These are phyloP conservation scores for Nepenthes mirabilis DNA, from an alignment of 148 eudicot genomes.

Conservation along the genomic window DNA sequence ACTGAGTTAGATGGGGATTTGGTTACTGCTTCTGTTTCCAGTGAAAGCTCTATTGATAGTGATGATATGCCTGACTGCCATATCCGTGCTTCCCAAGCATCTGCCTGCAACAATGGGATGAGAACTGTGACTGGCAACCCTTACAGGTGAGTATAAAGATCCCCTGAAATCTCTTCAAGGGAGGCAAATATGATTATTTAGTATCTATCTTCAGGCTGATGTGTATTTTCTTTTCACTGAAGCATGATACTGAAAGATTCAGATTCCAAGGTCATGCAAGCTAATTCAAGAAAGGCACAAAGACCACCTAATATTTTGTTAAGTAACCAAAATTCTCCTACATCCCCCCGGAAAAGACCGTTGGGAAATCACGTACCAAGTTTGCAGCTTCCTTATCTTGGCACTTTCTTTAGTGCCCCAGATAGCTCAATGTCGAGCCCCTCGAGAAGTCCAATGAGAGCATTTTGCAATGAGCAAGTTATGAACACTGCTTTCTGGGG, in stretches of 20 bases:
- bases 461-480: slow-evolving; percentile 50
- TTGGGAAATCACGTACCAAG: slow-evolving; percentile 54
- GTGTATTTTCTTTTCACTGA: slow-evolving; percentile 10
- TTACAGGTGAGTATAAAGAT: slow-evolving; percentile 42
- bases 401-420: slow-evolving; percentile 71
- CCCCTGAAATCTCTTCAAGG: background rate
- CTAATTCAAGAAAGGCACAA: slow-evolving; percentile 29
- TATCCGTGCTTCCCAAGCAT: slow-evolving; percentile 56
- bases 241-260: slow-evolving; percentile 47
- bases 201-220: background rate
- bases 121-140: slow-evolving; percentile 67
- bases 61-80: slow-evolving; percentile 72
- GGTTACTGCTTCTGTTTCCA: slow-evolving; percentile 56
- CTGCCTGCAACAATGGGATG: slow-evolving; percentile 58
- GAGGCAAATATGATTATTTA: background rate
- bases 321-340: slow-evolving; percentile 25
- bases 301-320: slow-evolving; percentile 29
- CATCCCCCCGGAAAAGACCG: slow-evolving; percentile 52
- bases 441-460: slow-evolving; percentile 89
- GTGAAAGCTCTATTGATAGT: slow-evolving; percentile 73
- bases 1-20: slow-evolving; percentile 60
- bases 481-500: slow-evolving; percentile 55
- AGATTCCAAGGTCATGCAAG: slow-evolving; percentile 18
- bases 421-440: slow-evolving; percentile 94
- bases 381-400: slow-evolving; percentile 60